Conservation (phyloP, 352 stramenopile species). For the Thalassiosira livingstoniorum region DNA sequence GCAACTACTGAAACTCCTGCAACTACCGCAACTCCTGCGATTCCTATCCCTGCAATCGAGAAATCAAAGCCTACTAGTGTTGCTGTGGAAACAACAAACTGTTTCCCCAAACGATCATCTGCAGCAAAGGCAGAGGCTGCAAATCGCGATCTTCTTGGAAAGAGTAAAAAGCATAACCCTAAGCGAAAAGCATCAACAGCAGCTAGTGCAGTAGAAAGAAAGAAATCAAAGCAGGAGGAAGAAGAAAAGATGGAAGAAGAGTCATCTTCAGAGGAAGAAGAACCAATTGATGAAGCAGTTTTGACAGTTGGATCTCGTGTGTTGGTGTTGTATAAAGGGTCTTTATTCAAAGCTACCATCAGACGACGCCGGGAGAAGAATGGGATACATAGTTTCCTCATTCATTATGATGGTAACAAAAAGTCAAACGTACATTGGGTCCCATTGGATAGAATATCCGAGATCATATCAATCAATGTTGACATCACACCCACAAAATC, state of each 20-base stretch:
- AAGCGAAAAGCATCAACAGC: slow-evolving; percentile 13
- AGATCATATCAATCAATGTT: slow-evolving; percentile 59
- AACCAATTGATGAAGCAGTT: slow-evolving; percentile 44
- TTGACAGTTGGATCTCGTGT: slow-evolving; percentile 62
- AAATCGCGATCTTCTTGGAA: slow-evolving; percentile 55
- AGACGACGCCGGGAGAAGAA: slow-evolving; percentile 60
- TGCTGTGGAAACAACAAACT: slow-evolving; percentile 22
- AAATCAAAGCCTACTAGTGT: slow-evolving; percentile 17
- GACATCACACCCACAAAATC: slow-evolving; percentile 30
- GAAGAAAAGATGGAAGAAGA: slow-evolving; percentile 19
- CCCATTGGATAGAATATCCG: slow-evolving; percentile 45
- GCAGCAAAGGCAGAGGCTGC: slow-evolving; percentile 59
- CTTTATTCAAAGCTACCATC: slow-evolving; percentile 67
- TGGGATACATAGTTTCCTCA: slow-evolving; percentile 56
- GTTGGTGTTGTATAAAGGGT: slow-evolving; percentile 60
- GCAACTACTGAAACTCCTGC: too few species aligned
- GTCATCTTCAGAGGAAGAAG: slow-evolving; percentile 16
- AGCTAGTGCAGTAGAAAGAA: neutral
- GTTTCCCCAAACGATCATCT: slow-evolving; percentile 59
- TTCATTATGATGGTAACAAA: slow-evolving; percentile 77
- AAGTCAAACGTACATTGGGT: slow-evolving; percentile 71
- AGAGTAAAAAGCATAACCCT: slow-evolving; percentile 21
- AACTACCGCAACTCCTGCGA: too few species aligned
- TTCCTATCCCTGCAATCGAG: too few species aligned
- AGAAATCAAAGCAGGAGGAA: slow-evolving; percentile 12